phyloP scores from a whole-genome alignment of 1,284 basidiomycete genomes.

The Papiliotrema laurentii region DNA sequence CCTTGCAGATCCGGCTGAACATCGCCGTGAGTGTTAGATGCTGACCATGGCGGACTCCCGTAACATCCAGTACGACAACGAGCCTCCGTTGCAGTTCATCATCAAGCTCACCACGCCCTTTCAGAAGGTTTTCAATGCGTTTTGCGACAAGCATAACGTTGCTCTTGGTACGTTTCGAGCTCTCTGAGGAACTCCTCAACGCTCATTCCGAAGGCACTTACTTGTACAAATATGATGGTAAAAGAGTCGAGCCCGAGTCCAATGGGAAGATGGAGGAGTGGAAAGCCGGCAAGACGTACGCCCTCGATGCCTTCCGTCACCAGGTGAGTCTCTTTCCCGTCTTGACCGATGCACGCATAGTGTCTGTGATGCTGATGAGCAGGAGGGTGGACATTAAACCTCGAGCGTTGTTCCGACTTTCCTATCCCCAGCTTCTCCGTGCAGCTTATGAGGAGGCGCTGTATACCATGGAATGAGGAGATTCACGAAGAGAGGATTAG shows the following conservation, averaged over 20 bases:
- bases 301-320: slow-evolving; percentile 6
- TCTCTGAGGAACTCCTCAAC: neutral
- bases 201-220: neutral
- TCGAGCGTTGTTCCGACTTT: too few species aligned
- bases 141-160: neutral
- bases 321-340: slow-evolving; percentile 3
- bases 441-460: too few species aligned
- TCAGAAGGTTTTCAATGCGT: neutral
- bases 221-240: slow-evolving; percentile 1
- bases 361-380: neutral
- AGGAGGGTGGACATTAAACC: neutral
- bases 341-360: neutral
- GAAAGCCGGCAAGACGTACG: slow-evolving; percentile 9
- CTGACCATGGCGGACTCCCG: neutral
- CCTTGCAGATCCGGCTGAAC: neutral
- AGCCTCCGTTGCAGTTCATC: neutral
- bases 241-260: neutral
- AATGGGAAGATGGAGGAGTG: slow-evolving; percentile 14
- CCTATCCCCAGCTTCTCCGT: too few species aligned
- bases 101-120: slow-evolving; percentile 4
- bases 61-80: neutral
- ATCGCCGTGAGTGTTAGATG: neutral
- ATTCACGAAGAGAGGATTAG: too few species aligned
- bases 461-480: too few species aligned
- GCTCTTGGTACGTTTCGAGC: neutral